Percentiles rank a stretch among this genome's conserved stretches.
phyloP scores from a whole-genome alignment of 2,329 filamentous ascomycete species.

The Stachybotrys chlorohalonatus region DNA sequence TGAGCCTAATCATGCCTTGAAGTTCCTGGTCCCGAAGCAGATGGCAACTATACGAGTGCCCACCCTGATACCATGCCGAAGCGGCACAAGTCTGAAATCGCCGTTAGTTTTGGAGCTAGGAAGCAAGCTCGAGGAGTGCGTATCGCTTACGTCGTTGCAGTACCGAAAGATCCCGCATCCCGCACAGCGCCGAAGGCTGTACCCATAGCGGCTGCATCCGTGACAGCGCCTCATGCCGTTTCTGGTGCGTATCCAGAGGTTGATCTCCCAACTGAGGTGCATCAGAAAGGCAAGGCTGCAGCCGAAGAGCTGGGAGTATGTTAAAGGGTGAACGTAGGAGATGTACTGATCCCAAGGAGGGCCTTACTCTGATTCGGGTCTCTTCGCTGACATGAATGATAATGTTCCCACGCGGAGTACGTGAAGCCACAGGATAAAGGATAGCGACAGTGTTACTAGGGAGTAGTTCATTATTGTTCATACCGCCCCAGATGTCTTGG shows the following conservation, averaged over 20 bases:
- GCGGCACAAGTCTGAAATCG: too few species aligned
- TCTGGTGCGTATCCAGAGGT: not conserved
- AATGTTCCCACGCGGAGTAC: not conserved
- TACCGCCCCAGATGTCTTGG: not conserved
- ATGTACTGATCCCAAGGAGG: not conserved
- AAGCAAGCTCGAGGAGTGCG: too few species aligned
- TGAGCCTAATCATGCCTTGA: too few species aligned
- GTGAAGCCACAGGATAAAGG: not conserved
- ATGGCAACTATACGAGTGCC: too few species aligned
- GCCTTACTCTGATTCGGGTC: not conserved
- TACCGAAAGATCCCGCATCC: not conserved
- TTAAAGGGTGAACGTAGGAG: not conserved
- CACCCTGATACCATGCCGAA: too few species aligned
- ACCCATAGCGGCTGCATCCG: not conserved
- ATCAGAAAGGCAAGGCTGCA: not conserved
- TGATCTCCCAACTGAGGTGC: not conserved
- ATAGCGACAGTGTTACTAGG: not conserved
- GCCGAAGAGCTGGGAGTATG: not conserved
- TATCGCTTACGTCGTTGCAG: not conserved
- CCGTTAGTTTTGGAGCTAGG: too few species aligned
- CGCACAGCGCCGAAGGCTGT: not conserved
- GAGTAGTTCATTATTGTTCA: not conserved
- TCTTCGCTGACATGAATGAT: not conserved
- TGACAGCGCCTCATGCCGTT: not conserved
- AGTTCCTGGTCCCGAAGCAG: too few species aligned